phyloP scores from a whole-genome alignment of 345 rosid species.

The Aquilaria yunnanensis region DNA sequence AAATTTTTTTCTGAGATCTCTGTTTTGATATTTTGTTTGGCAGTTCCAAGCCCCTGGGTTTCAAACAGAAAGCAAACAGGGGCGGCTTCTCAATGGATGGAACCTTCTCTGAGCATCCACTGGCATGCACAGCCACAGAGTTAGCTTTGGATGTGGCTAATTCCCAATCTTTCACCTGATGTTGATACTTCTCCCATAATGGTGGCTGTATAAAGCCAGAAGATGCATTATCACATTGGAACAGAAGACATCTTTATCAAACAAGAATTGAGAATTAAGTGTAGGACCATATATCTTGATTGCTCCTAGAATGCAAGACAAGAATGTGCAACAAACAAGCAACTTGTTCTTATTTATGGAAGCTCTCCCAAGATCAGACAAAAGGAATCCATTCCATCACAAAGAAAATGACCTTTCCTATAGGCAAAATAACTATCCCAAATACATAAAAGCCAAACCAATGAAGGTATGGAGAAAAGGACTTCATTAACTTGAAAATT shows the following conservation, averaged over 20 bases:
- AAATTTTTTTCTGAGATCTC: constrained; percentile 57
- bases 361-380: too few species aligned
- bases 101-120: constrained; percentile 44
- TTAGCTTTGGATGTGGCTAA: constrained; percentile 36
- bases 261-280: too few species aligned
- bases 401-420: too few species aligned
- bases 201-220: constrained; percentile 53
- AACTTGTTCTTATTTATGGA: too few species aligned
- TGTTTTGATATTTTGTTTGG: constrained; percentile 79
- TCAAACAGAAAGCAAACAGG: constrained; percentile 90
- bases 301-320: too few species aligned
- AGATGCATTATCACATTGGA: not conserved
- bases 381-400: too few species aligned
- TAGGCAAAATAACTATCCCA: too few species aligned
- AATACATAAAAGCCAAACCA: too few species aligned
- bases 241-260: not conserved
- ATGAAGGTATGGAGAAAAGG: too few species aligned
- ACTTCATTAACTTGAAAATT: too few species aligned
- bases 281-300: too few species aligned
- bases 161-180: constrained; percentile 71
- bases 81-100: constrained; percentile 56
- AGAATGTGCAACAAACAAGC: too few species aligned
- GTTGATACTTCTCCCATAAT: constrained; percentile 74
- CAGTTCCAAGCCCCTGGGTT: constrained; percentile 85
- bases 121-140: constrained; percentile 15